A percentile compares a stretch with the other conserved stretches of the same genome.
Conservation (phyloP, 192 early-diverging fungal genomes). For the Coemansia sp. region DNA sequence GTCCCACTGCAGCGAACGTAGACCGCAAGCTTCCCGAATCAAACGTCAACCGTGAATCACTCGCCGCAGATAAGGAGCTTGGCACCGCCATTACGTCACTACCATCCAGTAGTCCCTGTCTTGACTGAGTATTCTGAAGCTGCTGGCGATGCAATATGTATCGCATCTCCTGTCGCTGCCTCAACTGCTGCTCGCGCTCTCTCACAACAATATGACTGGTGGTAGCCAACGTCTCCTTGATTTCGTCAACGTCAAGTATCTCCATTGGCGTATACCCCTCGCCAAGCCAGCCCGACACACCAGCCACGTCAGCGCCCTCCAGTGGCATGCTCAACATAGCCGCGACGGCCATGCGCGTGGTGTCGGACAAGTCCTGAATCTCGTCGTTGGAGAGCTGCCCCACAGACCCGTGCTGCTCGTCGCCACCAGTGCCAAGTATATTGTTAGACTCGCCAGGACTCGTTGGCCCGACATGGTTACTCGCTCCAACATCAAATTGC, state of each 20-base stretch:
- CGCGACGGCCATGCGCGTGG: conserved; percentile 35
- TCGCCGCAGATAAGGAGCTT: background rate
- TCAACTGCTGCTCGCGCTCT: conserved; percentile 46
- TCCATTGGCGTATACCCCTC: conserved; percentile 47
- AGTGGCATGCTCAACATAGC: conserved; percentile 44
- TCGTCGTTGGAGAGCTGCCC: conserved; percentile 31
- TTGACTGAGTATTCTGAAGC: background rate
- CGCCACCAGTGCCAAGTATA: background rate
- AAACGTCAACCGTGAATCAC: conserved; percentile 2
- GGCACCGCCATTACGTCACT: background rate
- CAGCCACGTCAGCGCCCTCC: conserved; percentile 46
- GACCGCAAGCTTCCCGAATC: background rate
- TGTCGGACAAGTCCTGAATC: conserved; percentile 39
- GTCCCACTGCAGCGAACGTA: background rate
- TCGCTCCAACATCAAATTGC: conserved; percentile 15
- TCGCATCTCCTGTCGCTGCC: conserved; percentile 33
- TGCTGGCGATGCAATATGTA: conserved; percentile 5
- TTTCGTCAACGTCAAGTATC: conserved; percentile 32
- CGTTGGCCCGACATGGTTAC: background rate
- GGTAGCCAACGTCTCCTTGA: conserved; percentile 44
- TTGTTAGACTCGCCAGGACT: background rate
- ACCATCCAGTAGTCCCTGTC: background rate
- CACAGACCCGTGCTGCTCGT: background rate
- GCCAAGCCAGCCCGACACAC: conserved; percentile 49
- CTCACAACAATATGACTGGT: conserved; percentile 48